Conservation (phyloP, 306 rosid species). For the Mucuna pruriens region DNA sequence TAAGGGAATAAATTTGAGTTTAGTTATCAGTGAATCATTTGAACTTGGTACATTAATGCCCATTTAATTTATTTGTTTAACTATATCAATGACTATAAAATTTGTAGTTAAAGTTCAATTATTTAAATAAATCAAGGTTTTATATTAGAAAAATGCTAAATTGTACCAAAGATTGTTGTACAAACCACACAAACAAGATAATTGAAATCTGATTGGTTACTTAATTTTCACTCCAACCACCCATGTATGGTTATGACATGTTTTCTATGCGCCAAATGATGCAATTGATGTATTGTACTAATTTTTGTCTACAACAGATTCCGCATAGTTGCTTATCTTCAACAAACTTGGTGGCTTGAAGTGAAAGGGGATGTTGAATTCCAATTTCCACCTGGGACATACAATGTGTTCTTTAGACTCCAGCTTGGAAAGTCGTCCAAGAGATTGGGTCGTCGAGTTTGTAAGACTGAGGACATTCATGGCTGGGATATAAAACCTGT, state of each 20-base stretch:
- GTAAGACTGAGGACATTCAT: conserved; percentile 68
- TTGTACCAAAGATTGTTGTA: too few relatives aligned
- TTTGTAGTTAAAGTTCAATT: too few relatives aligned
- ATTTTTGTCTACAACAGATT: conserved; percentile 53
- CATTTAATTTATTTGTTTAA: not conserved
- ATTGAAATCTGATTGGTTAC: too few relatives aligned
- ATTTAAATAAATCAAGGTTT: too few relatives aligned
- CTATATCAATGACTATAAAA: not conserved
- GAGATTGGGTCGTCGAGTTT: conserved; percentile 76
- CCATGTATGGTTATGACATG: not conserved
- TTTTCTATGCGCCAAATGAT: not conserved
- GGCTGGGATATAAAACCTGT: conserved; percentile 90
- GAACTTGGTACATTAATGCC: not conserved
- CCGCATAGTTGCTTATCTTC: conserved; percentile 86
- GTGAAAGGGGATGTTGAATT: conserved; percentile 79
- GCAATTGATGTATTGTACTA: not conserved
- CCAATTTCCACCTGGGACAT: conserved; percentile 74
- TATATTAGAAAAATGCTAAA: too few relatives aligned
- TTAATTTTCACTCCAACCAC: too few relatives aligned
- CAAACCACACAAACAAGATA: too few relatives aligned
- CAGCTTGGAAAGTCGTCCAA: conserved; percentile 72
- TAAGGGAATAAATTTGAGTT: not conserved
- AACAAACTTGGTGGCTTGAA: conserved; percentile 97
- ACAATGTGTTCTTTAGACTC: conserved; percentile 73
- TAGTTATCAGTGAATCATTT: not conserved